phyloP scores from a whole-genome alignment of 169 alveolate genomes.

The Eimeria acervulina region DNA sequence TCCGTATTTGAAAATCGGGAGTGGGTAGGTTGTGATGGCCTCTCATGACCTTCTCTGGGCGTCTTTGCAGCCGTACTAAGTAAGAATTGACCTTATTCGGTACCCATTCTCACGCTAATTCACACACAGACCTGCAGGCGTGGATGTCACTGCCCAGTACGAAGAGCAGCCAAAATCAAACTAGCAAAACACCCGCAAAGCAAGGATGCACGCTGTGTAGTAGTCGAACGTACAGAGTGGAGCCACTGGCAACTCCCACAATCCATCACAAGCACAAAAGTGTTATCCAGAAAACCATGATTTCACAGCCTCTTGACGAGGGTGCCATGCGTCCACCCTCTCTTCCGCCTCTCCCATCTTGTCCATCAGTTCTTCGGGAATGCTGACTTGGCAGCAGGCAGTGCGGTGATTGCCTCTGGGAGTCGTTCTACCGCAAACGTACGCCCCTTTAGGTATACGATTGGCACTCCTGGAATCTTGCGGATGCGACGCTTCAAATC shows the following conservation, averaged over 20 bases:
- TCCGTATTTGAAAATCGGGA: neutral
- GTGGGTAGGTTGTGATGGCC: neutral
- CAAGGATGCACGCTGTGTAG: neutral
- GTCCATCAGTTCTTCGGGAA: constrained; percentile 3
- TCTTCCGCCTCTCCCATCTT: neutral
- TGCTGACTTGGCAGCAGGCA: constrained; percentile 74
- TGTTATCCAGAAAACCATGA: neutral
- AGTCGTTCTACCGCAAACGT: constrained; percentile 98
- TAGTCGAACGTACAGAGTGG: neutral
- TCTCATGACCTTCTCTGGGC: neutral
- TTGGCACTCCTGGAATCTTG: constrained; percentile 99
- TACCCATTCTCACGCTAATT: neutral
- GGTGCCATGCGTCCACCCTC: neutral
- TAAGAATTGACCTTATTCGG: neutral
- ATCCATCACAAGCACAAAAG: neutral
- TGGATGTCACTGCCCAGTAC: neutral
- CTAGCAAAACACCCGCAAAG: neutral
- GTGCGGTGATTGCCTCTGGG: constrained; percentile 93
- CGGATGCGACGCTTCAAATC: constrained; percentile 98
- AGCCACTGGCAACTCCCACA: neutral
- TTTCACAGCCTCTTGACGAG: neutral
- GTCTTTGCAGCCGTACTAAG: neutral
- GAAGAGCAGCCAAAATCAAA: neutral
- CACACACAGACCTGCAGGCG: neutral
- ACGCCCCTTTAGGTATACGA: constrained; percentile 97